Percentiles rank a stretch among this genome's conserved stretches.
Conservation (phyloP, 2,329 filamentous ascomycete genomes). For the Parafenestella ontariensis region DNA sequence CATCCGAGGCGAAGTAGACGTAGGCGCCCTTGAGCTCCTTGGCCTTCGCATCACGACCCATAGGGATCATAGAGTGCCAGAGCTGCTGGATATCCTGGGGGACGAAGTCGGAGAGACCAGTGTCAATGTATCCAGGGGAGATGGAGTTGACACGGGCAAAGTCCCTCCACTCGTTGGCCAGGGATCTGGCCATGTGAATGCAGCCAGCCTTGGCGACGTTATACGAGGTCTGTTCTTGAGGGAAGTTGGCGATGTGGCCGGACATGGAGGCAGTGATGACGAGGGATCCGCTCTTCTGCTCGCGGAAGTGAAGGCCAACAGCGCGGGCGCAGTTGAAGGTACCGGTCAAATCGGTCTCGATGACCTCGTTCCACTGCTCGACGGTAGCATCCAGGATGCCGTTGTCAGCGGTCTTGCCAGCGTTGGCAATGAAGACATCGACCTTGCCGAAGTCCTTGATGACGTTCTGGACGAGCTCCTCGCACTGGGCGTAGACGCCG, state of each 20-base stretch:
- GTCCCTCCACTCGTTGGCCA: constrained; percentile 74
- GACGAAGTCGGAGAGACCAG: constrained; percentile 71
- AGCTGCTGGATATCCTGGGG: constrained; percentile 72
- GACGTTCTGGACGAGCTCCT: constrained; percentile 65
- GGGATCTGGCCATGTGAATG: constrained; percentile 68
- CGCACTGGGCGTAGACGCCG: constrained; percentile 62
- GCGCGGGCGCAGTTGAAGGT: constrained; percentile 88
- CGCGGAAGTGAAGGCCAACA: constrained; percentile 79
- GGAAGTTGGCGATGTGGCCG: constrained; percentile 84
- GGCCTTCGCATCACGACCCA: constrained; percentile 76
- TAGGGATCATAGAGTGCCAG: constrained; percentile 80
- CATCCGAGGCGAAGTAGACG: constrained; percentile 81
- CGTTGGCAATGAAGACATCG: constrained; percentile 73
- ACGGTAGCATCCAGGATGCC: constrained; percentile 74
- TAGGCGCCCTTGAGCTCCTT: constrained; percentile 84
- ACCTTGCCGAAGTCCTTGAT: constrained; percentile 74
- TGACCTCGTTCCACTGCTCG: constrained; percentile 76
- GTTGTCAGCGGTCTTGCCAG: constrained; percentile 72
- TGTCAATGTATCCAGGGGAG: constrained; percentile 73
- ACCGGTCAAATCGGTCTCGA: constrained; percentile 87
- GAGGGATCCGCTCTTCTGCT: constrained; percentile 68
- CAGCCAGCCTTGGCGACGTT: constrained; percentile 68
- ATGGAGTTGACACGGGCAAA: constrained; percentile 73
- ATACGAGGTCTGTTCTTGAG: constrained; percentile 65
- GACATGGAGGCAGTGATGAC: constrained; percentile 78